Percentiles rank a stretch among this genome's conserved stretches.
These are phyloP conservation scores for Aureobasidium uvarum DNA, from an alignment of 2,329 filamentous ascomycete genomes.

Conservation along the genomic window DNA sequence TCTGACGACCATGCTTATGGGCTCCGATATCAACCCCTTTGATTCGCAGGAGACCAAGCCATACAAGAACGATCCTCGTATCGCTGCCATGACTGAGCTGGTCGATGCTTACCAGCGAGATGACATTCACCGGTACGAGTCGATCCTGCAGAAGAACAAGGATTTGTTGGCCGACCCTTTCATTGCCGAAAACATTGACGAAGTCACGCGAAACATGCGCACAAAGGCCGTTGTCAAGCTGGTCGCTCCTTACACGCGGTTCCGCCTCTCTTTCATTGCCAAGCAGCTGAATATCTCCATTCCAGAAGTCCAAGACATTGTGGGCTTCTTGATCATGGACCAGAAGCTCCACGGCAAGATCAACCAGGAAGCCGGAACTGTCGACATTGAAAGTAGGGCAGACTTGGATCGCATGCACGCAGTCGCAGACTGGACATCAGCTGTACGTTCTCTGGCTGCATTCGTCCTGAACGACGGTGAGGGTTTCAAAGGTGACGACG, in stretches of 20 bases:
- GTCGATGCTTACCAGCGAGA: conserved; percentile 96
- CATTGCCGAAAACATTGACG: conserved; percentile 98
- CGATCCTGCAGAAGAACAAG: conserved; percentile 79
- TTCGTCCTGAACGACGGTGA: conserved; percentile 76
- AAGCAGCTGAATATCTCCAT: conserved; percentile 82
- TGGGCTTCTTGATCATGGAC: conserved; percentile 92
- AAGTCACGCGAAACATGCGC: conserved; percentile 96
- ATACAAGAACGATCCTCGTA: conserved; percentile 92
- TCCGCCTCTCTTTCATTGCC: conserved; percentile 84
- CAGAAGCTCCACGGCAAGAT: conserved; percentile 84
- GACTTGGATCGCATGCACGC: conserved; percentile 73
- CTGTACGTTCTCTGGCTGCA: conserved; percentile 66
- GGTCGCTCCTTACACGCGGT: conserved; percentile 90
- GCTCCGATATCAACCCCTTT: conserved; percentile 97
- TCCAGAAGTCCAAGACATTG: conserved; percentile 86
- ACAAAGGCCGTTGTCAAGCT: conserved; percentile 93
- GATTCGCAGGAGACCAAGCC: conserved; percentile 99
- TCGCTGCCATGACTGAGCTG: conserved; percentile 94
- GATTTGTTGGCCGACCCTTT: conserved; percentile 90
- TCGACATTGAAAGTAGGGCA: conserved; percentile 72
- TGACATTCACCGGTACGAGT: conserved; percentile 88
- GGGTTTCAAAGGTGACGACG: conserved; percentile 59
- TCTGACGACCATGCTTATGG: conserved; percentile 96
- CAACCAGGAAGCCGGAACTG: conserved; percentile 79
- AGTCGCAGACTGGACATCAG: conserved; percentile 68